Evolutionary conservation across 768 basidiomycete genomes (phyloP), one percentile per base, ranked within the genome.

Genomic region (Galerina marginata): DNA sequence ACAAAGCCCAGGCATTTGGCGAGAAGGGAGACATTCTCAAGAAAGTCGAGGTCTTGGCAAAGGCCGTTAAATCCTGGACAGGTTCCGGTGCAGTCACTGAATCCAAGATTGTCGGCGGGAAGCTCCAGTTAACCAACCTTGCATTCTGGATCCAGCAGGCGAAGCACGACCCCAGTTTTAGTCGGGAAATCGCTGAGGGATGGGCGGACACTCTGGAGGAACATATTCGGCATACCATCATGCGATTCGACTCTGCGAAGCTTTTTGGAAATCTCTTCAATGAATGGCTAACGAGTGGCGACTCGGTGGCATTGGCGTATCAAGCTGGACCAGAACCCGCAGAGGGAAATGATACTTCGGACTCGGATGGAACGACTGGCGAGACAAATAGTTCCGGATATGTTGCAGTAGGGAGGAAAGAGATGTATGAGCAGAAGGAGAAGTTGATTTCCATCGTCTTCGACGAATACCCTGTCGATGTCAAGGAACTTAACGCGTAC

Each of bases 211-310:
- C 65, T 76, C 77, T 0, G 20, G 77, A 69, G 70, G 20, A 72
- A 73, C 6, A 56, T 72, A 75, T 81, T 38, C 67, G 60, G 4
- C 78, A 79, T 50, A 73, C 70, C n/a, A 56, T 65, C 36, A 72
- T 70, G 64, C 71, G 75, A 7, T 79, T 80, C 46, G 78, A 80
- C 23, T 74, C 73, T 25, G 79, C 79, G 5, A 76, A 71, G 50
- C 70, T 80, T 6, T 82, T 80, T 25, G 79, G 79, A 1, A 76
- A 64, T 26, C 71, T 82, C 11, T 75, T 80, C 60, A 77, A 78
- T 43, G 80, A 82, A 56, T 81, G 80, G 80, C 58, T 79, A 16
- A 67, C 74, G 2, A 80, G 79, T 43, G 79, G 78, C 2, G 79
- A 81, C 65, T 78, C 77, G 0, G 71, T 71, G 16, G 71, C 74